phyloP scores from a whole-genome alignment of 345 rosid species.

The Heritiera littoralis region DNA sequence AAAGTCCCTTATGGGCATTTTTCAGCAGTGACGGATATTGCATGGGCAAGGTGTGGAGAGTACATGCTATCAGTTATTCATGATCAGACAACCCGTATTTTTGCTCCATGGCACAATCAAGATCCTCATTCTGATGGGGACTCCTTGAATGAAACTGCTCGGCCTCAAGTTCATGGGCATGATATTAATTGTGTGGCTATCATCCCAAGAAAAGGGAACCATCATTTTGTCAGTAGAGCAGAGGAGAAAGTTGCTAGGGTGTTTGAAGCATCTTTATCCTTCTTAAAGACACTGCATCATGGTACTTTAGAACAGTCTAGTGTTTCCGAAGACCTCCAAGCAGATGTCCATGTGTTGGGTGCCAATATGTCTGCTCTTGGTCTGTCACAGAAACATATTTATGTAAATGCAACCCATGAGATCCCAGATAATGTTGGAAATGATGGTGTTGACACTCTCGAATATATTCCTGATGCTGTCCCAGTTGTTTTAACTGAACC shows the following conservation, averaged over 20 bases:
- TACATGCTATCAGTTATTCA: conserved; percentile 85
- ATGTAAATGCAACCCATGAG: conserved; percentile 66
- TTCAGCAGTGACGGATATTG: conserved; percentile 75
- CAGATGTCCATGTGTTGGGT: too few species aligned
- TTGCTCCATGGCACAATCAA: conserved; percentile 75
- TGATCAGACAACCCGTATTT: too few species aligned
- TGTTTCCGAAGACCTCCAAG: too few species aligned
- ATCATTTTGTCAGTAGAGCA: conserved; percentile 87
- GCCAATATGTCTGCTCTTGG: too few species aligned
- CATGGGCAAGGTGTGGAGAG: conserved; percentile 76
- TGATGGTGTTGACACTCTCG: conserved; percentile 77
- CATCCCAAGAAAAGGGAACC: too few species aligned
- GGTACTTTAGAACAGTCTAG: conserved; percentile 43
- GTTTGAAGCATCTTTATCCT: conserved; percentile 88
- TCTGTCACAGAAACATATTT: too few species aligned
- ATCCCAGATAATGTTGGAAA: conserved; percentile 44
- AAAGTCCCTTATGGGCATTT: conserved; percentile 90
- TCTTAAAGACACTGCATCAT: conserved; percentile 76
- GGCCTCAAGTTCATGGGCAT: conserved; percentile 97
- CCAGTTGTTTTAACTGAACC: conserved; percentile 82
- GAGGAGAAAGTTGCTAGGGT: conserved; percentile 87
- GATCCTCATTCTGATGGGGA: conserved; percentile 36
- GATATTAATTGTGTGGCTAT: too few species aligned
- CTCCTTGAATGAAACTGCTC: conserved; percentile 86
- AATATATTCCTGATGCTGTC: conserved; percentile 92